Evolutionary conservation across 2,329 filamentous ascomycete genomes (phyloP).

Genomic region (Truncatella angustata): DNA sequence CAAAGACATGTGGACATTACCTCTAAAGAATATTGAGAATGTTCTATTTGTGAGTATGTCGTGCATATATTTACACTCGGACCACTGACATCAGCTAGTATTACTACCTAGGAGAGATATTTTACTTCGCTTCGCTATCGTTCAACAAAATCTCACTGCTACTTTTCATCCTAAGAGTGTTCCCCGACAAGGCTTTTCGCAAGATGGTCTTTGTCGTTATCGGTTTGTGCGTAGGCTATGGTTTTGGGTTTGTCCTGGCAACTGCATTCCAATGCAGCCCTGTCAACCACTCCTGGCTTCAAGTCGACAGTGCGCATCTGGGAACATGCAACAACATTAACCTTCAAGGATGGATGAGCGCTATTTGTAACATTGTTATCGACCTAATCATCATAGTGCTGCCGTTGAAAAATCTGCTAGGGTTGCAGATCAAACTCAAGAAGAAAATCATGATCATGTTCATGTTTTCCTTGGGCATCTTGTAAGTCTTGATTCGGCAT

Average conservation of each 20-base stretch:
- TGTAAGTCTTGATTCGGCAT: no score
- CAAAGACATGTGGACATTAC: slow-evolving; percentile 18
- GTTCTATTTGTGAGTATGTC: slow-evolving; percentile 13
- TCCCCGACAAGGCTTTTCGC: slow-evolving; percentile 26
- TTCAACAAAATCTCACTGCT: slow-evolving; percentile 33
- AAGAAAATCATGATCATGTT: slow-evolving; percentile 32
- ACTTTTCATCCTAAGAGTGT: slow-evolving; percentile 31
- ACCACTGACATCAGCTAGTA: slow-evolving; percentile 9
- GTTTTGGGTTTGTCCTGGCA: slow-evolving; percentile 18
- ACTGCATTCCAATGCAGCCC: slow-evolving; percentile 30
- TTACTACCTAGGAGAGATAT: slow-evolving; percentile 33
- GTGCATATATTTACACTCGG: background rate
- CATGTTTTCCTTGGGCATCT: slow-evolving; percentile 35
- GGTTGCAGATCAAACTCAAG: slow-evolving; percentile 27
- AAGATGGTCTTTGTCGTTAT: slow-evolving; percentile 23
- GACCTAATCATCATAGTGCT: slow-evolving; percentile 23
- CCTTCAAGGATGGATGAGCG: slow-evolving; percentile 27
- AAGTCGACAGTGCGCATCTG: slow-evolving; percentile 14
- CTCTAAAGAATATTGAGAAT: slow-evolving; percentile 15
- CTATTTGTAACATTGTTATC: slow-evolving; percentile 30
- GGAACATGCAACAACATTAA: slow-evolving; percentile 31
- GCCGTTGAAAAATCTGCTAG: slow-evolving; percentile 28
- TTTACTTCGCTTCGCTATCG: slow-evolving; percentile 31
- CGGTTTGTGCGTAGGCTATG: slow-evolving; percentile 24
- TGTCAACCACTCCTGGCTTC: slow-evolving; percentile 29